Conservation (phyloP, 805 yeast species). For the Candida nemodendra region DNA sequence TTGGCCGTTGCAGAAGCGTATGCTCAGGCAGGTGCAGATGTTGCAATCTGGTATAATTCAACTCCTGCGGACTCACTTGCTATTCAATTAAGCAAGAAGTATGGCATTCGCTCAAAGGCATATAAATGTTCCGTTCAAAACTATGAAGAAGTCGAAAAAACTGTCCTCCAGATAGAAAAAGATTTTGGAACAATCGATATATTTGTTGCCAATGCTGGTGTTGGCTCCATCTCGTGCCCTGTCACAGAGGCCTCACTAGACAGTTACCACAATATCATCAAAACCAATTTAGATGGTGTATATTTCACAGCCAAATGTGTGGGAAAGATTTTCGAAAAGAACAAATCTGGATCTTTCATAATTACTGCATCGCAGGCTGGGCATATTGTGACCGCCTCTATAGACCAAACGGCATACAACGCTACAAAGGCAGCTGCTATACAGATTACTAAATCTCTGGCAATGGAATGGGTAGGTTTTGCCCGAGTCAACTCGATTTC, state of each 20-base stretch:
- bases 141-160: constrained; percentile 29
- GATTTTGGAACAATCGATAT: constrained; percentile 39
- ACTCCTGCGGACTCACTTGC: constrained; percentile 9
- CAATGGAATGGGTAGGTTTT: constrained; percentile 45
- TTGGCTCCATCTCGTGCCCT: constrained; percentile 33
- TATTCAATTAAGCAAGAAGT: constrained; percentile 25
- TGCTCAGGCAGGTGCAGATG: constrained; percentile 48
- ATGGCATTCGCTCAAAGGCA: constrained; percentile 20
- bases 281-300: constrained; percentile 47
- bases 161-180: constrained; percentile 25
- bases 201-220: constrained; percentile 44
- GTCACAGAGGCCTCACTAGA: constrained; percentile 27
- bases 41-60: constrained; percentile 36
- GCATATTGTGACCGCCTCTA: constrained; percentile 49
- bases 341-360: constrained; percentile 44
- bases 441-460: constrained; percentile 43
- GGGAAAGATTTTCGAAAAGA: constrained; percentile 43
- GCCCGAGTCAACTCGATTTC: constrained; percentile 48
- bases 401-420: constrained; percentile 45
- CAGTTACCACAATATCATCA: constrained; percentile 37
- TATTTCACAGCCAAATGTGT: constrained; percentile 48
- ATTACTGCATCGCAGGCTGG: constrained; percentile 53
- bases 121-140: constrained; percentile 34
- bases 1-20: constrained; percentile 49
- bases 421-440: constrained; percentile 47